Evolutionary conservation across 2,329 filamentous ascomycete genomes (phyloP), one percentile per base, ranked within the genome.

Genomic region (Torrubiellomyces zombiae): DNA sequence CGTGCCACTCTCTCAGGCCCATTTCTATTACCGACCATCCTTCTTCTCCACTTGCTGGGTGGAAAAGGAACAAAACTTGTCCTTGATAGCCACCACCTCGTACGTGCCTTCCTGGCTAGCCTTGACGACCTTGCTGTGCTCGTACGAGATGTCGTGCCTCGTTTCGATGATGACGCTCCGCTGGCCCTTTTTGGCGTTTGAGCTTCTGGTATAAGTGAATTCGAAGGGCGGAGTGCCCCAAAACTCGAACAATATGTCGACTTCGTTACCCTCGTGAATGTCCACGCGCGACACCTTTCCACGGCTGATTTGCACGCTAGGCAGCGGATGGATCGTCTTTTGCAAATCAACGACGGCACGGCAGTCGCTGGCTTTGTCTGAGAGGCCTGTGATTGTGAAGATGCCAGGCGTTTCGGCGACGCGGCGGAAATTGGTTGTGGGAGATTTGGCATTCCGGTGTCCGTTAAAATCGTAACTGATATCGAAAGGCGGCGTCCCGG

Each of bases 41-140:
- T 53, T 58, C 30, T 57, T 63, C 25, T 58, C 58, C 22, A 61
- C 52, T 35, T 69, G 65, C 43, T 75, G 66, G 32, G 74, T 86
- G 22, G 80, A 80, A 50, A 92, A 93, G 14, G 81, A 75, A 48
- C 89, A 98, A 55, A 70, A 91, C 42, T 72, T 72, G 52, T 98
- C 89, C 60, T 91, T 91, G 52, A 98, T 93, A 8, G 81, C 76
- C 16, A 95, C 80, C 11, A 98, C 86, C 55, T 98, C 89, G 45
- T 98, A 98, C 37, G 83, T 93, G 24, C 89, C 89, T 60, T 95
- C 89, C 45, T 93, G 80, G 38, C 76, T 83, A 14, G 85, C 83
- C 39, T 74, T 74, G 39, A 95, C 68, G 14, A 71, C 69, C 63
- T 92, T 85, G 42, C 58, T 74, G 47, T 81, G 67, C 41, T 91